Evolutionary conservation across 352 stramenopile genomes (phyloP).

Genomic region (Pythium folliculosum): DNA sequence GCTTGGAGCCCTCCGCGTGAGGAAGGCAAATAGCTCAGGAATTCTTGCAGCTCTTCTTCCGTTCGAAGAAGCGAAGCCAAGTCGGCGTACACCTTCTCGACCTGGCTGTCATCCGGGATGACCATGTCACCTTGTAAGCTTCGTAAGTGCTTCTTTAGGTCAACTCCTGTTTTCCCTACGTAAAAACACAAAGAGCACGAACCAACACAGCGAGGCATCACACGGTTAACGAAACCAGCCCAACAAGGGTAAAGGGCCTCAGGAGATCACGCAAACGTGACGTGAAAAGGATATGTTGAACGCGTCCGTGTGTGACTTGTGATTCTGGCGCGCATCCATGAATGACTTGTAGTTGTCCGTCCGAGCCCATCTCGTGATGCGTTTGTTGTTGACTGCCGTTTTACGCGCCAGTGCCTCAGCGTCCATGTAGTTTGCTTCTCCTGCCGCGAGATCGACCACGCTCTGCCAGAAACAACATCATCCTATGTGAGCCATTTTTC

Average conservation of each 20-base stretch:
- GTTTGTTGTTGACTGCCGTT: constrained; percentile 85
- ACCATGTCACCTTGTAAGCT: constrained; percentile 75
- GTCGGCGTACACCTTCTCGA: constrained; percentile 84
- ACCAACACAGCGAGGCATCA: constrained; percentile 11
- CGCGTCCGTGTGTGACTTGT: constrained; percentile 54
- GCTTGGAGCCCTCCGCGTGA: constrained; percentile 76
- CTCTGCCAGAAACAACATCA: constrained; percentile 34
- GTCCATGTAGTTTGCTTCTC: constrained; percentile 78
- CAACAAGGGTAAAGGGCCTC: neutral
- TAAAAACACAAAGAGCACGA: constrained; percentile 47
- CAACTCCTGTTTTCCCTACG: constrained; percentile 76
- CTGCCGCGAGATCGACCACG: constrained; percentile 76
- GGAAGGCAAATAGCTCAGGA: constrained; percentile 81
- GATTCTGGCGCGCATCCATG: constrained; percentile 51
- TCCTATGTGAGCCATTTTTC: neutral
- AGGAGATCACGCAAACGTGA: constrained; percentile 48
- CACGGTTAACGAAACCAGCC: constrained; percentile 48
- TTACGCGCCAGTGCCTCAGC: constrained; percentile 69
- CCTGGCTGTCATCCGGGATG: constrained; percentile 72
- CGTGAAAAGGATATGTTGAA: constrained; percentile 84
- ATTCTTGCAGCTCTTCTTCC: constrained; percentile 82
- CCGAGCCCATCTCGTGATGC: constrained; percentile 85
- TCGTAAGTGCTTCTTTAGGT: constrained; percentile 82
- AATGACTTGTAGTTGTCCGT: constrained; percentile 88
- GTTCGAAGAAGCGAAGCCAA: constrained; percentile 72